phyloP scores from a whole-genome alignment of 352 stramenopile genomes.

The Phytophthora ohioensis region DNA sequence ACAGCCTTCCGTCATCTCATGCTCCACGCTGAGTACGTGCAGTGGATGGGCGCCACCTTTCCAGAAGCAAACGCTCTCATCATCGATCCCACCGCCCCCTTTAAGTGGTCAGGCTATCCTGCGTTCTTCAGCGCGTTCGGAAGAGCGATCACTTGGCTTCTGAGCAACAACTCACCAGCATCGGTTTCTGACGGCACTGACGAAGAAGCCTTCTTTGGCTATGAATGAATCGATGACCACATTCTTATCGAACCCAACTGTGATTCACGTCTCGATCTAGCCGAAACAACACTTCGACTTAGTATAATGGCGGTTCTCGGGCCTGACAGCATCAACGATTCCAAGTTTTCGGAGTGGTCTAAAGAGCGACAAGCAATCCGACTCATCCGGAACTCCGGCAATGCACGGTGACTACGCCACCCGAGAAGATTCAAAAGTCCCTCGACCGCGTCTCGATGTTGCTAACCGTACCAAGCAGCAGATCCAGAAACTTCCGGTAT shows the following conservation, averaged over 20 bases:
- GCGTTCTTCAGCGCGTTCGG: constrained; percentile 26
- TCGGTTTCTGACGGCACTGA: constrained; percentile 14
- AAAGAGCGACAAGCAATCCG: constrained; percentile 18
- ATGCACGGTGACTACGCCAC: constrained; percentile 21
- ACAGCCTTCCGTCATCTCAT: constrained; percentile 17
- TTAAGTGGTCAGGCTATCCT: constrained; percentile 23
- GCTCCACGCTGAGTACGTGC: constrained; percentile 16
- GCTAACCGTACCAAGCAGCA: neutral
- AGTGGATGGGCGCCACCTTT: constrained; percentile 25
- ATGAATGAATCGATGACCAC: constrained; percentile 44
- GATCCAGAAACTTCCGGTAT: constrained; percentile 28
- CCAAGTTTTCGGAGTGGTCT: constrained; percentile 34
- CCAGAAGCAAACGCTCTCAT: constrained; percentile 13
- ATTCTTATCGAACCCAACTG: constrained; percentile 34
- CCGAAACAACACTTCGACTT: constrained; percentile 15
- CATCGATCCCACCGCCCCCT: constrained; percentile 27
- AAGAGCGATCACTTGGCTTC: constrained; percentile 17
- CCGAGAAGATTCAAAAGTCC: constrained; percentile 31
- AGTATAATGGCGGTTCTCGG: constrained; percentile 35
- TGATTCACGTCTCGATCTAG: constrained; percentile 6
- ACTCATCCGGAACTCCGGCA: constrained; percentile 17
- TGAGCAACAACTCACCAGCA: constrained; percentile 22
- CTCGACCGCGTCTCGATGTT: constrained; percentile 6
- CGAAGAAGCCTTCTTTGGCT: constrained; percentile 27
- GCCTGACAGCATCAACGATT: constrained; percentile 36